Evolutionary conservation across 164 flowering plant genomes (phyloP), one percentile per base, ranked within the genome.

Genomic region (Warburgia ugandensis): DNA sequence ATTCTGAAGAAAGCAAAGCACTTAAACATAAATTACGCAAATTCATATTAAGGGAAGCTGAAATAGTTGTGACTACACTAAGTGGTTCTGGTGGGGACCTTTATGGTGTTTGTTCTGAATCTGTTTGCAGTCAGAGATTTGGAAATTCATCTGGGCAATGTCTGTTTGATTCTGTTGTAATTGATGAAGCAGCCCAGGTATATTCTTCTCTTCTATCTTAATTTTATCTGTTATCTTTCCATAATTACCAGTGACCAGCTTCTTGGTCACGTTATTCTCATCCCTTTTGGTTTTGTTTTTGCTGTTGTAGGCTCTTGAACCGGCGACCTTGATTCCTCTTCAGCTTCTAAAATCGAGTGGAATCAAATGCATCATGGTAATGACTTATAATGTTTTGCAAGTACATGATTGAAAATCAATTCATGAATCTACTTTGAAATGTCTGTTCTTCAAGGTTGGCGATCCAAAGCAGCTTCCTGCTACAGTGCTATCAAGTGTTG

Each of bases 391-490:
- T 14, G 29, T 14, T 10, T 26, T n/a, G 5, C 5, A n/a, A 29
- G 6, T 37, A 11, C 45, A 45, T 27, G 3, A 13, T 62, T 45
- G 3, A 46, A 12, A 13, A 38, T 27, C 41, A 35, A 26, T 5
- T 20, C 8, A 16, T 28, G 13, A 4, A 6, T n/a, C 37, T 29
- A 28, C 16, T 57, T 8, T 29, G 6, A 11, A 33, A 50, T 56
- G 40, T 66, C 29, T 60, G 3, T 56, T 65, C 45, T 50, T 69
- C 45, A 66, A 91, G 98, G 99, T 94, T 67, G 97, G 99, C 16
- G 97, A 89, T 72, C 99, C 99, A 29, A 89, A 94, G 77, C 99
- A 94, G 72, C 97, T 94, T 72, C 99, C 99, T 56, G 99, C 97
- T n/a, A 89, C 97, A 13, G 99, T 94, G 44, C 73, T 94, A 26